These are phyloP conservation scores for Aegilops sharonensis DNA, from an alignment of 176 grass and related monocot species.

Conservation along the genomic window DNA sequence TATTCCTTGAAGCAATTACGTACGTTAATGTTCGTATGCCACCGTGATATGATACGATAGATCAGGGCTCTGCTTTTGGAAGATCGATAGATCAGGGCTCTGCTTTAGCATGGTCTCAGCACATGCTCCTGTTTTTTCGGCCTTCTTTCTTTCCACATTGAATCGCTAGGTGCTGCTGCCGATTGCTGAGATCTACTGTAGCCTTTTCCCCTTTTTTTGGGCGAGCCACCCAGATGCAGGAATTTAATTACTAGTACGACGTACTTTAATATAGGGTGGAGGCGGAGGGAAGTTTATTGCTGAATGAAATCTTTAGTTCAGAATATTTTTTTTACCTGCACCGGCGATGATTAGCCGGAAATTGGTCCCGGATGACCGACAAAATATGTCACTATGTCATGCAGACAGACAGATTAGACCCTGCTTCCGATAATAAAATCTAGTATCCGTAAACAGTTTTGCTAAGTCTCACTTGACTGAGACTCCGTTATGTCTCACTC, in stretches of 20 bases:
- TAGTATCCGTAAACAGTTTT: background rate
- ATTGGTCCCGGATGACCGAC: slow-evolving; percentile 4
- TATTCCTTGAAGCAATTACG: too few species aligned
- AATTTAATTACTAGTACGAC: background rate
- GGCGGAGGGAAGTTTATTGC: background rate
- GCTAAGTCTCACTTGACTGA: too few species aligned
- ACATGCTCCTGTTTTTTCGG: slow-evolving; percentile 6
- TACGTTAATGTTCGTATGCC: background rate
- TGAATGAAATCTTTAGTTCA: slow-evolving; percentile 4
- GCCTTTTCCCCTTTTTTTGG: background rate
- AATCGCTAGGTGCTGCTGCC: slow-evolving; percentile 17
- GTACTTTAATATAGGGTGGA: background rate
- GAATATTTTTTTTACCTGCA: background rate
- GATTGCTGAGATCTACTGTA: background rate
- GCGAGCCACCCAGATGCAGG: background rate
- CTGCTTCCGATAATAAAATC: slow-evolving; percentile 11
- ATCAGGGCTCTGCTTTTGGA: background rate
- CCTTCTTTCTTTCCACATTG: slow-evolving; percentile 25
- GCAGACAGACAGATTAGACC: background rate
- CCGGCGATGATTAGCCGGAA: background rate
- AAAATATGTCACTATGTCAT: slow-evolving; percentile 12
- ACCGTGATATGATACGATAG: background rate
- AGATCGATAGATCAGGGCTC: slow-evolving; percentile 1
- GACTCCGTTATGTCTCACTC: too few species aligned
- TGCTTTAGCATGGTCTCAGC: background rate